Conservation (phyloP, 2,329 filamentous ascomycete genomes). For the Boeremia lycopersici region DNA sequence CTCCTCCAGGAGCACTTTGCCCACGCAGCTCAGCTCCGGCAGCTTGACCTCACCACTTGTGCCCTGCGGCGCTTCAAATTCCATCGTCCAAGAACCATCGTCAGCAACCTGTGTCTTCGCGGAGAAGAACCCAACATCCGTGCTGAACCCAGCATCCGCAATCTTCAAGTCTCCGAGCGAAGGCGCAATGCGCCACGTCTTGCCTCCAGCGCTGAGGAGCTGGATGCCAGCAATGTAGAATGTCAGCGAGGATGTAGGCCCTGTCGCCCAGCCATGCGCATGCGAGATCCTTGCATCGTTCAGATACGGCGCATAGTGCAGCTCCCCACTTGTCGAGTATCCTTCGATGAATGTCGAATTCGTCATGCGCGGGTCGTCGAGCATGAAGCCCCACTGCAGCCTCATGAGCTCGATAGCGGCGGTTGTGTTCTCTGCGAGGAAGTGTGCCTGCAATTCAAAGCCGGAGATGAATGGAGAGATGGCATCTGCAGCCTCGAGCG, state of each 20-base stretch:
- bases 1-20: conserved; percentile 28
- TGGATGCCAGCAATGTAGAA: conserved; percentile 52
- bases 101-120: conserved; percentile 34
- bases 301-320: conserved; percentile 58
- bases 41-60: conserved; percentile 39
- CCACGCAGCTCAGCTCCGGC: conserved; percentile 27
- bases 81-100: conserved; percentile 24
- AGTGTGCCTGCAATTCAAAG: conserved; percentile 56
- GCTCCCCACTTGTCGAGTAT: conserved; percentile 52
- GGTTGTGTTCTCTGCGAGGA: conserved; percentile 48
- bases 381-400: conserved; percentile 62
- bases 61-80: conserved; percentile 39
- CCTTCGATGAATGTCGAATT: conserved; percentile 61
- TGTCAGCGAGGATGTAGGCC: conserved; percentile 54
- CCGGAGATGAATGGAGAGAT: conserved; percentile 57
- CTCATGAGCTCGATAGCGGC: conserved; percentile 53
- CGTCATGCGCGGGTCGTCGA: conserved; percentile 60
- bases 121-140: conserved; percentile 45
- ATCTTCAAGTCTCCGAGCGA: conserved; percentile 43
- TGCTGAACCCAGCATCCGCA: conserved; percentile 49
- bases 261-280: conserved; percentile 59
- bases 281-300: conserved; percentile 57
- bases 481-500: conserved; percentile 54
- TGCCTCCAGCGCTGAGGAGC: conserved; percentile 45
- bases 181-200: conserved; percentile 47